phyloP scores from a whole-genome alignment of 305 asterid species.

The Rubia peregrina region DNA sequence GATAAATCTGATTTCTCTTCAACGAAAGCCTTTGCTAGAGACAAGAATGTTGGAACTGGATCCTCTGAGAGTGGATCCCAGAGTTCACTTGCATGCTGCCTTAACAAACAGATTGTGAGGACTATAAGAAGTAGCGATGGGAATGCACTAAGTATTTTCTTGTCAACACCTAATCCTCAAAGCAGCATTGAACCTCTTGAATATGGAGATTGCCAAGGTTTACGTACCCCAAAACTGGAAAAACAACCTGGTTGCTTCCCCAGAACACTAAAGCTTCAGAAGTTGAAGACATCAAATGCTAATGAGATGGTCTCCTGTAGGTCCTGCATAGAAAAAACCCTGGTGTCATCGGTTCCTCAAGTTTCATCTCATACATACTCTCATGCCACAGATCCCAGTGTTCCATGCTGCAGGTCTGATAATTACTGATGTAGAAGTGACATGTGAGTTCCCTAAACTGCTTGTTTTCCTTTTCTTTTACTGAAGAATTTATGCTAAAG shows the following conservation, averaged over 20 bases:
- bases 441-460: constrained; percentile 20
- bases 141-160: constrained; percentile 48
- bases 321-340: constrained; percentile 19
- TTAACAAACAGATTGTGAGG: constrained; percentile 33
- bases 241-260: constrained; percentile 33
- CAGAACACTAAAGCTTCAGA: constrained; percentile 21
- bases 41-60: constrained; percentile 40
- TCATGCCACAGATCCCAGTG: constrained; percentile 23
- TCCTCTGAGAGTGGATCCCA: constrained; percentile 50
- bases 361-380: constrained; percentile 19
- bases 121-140: constrained; percentile 54
- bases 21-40: constrained; percentile 29
- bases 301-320: constrained; percentile 13
- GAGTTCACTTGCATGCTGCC: constrained; percentile 35
- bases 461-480: not conserved
- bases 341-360: constrained; percentile 20
- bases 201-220: constrained; percentile 24
- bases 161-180: constrained; percentile 22
- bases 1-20: constrained; percentile 35
- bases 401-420: constrained; percentile 24
- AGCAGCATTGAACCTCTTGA: constrained; percentile 22
- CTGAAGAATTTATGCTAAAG: not conserved
- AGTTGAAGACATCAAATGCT: constrained; percentile 14
- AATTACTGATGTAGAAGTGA: constrained; percentile 18
- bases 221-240: constrained; percentile 26